A percentile compares a stretch with the other conserved stretches of the same genome.
phyloP scores from a whole-genome alignment of 78 protist genomes.

The slime mould (Dictyostelium discoideum) region dicty_2.7 NC_007089.4:1894501-1895000 shows the following conservation, averaged over 20 bases:
- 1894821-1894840: slow-evolving; percentile 48
- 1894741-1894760: slow-evolving; percentile 88
- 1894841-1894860: slow-evolving; percentile 81
- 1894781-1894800: slow-evolving; percentile 99
- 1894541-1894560: slow-evolving; percentile 92
- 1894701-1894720: slow-evolving; percentile 98
- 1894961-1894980: background rate
- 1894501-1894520: slow-evolving; percentile 89
- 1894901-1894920: no score
- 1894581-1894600: background rate
- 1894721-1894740: slow-evolving; percentile 91
- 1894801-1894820: slow-evolving; percentile 81
- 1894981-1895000: slow-evolving; percentile 13
- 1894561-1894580: slow-evolving; percentile 13
- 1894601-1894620: background rate
- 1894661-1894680: slow-evolving; percentile 72
- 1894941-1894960: background rate
- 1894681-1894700: slow-evolving; percentile 89
- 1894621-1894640: background rate
- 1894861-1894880: background rate
- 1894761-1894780: slow-evolving; percentile 94
- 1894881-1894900: background rate
- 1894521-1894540: slow-evolving; percentile 83
- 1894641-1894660: no score
- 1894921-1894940: background rate